These are phyloP conservation scores for Fusarium secorum DNA, from an alignment of 2,329 filamentous ascomycete species.

Conservation along the genomic window DNA sequence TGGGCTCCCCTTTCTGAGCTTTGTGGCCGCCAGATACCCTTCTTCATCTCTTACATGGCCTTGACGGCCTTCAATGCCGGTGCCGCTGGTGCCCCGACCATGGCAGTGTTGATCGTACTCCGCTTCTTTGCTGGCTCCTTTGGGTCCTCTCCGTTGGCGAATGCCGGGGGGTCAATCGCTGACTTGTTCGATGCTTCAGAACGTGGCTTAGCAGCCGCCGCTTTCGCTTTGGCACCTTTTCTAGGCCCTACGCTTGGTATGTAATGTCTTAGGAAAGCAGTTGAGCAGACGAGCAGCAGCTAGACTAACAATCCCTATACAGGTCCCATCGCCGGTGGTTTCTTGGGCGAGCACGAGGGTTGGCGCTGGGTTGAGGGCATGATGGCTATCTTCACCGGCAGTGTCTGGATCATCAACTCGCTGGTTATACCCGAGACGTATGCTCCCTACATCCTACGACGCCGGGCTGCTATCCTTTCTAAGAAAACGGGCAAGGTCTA, in stretches of 20 bases:
- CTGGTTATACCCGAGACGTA: slow-evolving; percentile 68
- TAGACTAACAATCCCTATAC: background rate
- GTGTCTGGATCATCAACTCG: slow-evolving; percentile 62
- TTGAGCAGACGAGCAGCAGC: too few species aligned
- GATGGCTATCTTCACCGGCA: slow-evolving; percentile 66
- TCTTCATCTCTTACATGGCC: slow-evolving; percentile 64
- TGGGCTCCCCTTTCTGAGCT: slow-evolving; percentile 57
- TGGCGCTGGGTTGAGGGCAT: slow-evolving; percentile 73
- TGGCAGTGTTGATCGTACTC: slow-evolving; percentile 68
- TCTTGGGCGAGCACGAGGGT: slow-evolving; percentile 65
- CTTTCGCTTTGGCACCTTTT: slow-evolving; percentile 71
- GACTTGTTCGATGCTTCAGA: slow-evolving; percentile 66
- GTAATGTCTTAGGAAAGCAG: background rate
- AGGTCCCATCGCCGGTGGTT: slow-evolving; percentile 69
- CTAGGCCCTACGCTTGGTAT: slow-evolving; percentile 65
- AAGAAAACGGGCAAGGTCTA: slow-evolving; percentile 64
- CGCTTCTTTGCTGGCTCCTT: slow-evolving; percentile 74
- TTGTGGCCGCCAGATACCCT: slow-evolving; percentile 68
- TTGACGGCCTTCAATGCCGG: slow-evolving; percentile 70
- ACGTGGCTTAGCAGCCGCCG: slow-evolving; percentile 64
- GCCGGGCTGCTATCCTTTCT: slow-evolving; percentile 61
- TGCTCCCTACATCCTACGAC: slow-evolving; percentile 63
- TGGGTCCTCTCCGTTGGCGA: slow-evolving; percentile 68
- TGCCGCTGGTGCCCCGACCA: slow-evolving; percentile 63
- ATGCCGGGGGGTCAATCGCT: slow-evolving; percentile 65